phyloP scores from a whole-genome alignment of 805 yeast genomes.

The Jamesozyma jinghongensis region DNA sequence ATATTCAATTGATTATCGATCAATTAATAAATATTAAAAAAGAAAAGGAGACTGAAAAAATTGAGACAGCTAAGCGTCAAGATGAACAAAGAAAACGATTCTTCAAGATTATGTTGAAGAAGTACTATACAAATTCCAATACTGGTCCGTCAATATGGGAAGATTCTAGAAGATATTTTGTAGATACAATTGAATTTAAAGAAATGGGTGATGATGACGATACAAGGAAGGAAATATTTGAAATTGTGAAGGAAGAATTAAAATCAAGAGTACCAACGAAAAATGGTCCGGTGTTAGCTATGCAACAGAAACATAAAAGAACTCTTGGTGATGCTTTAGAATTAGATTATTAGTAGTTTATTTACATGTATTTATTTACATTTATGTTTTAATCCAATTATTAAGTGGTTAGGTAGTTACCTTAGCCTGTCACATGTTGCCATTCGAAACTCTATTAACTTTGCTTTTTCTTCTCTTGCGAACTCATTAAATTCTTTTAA shows the following conservation, averaged over 20 bases:
- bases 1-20: slow-evolving; percentile 9
- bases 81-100: slow-evolving; percentile 19
- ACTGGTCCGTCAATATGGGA: slow-evolving; percentile 32
- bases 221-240: slow-evolving; percentile 26
- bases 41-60: slow-evolving; percentile 18
- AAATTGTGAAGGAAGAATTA: slow-evolving; percentile 23
- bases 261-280: not conserved
- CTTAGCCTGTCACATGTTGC: too few species aligned
- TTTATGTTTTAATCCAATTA: too few species aligned
- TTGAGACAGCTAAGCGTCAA: slow-evolving; percentile 11
- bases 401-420: too few species aligned
- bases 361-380: not conserved
- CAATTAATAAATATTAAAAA: slow-evolving; percentile 21
- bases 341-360: slow-evolving; percentile 25
- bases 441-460: not conserved
- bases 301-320: slow-evolving; percentile 14
- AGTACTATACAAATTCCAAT: not conserved
- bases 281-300: slow-evolving; percentile 8
- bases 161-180: slow-evolving; percentile 25
- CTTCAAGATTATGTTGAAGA: slow-evolving; percentile 19
- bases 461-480: not conserved
- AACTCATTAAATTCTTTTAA: not conserved
- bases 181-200: slow-evolving; percentile 27
- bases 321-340: slow-evolving; percentile 23
- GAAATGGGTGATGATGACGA: slow-evolving; percentile 30